Evolutionary conservation across 1,284 basidiomycete genomes (phyloP).

Genomic region (Pisolithus thermaeus): DNA sequence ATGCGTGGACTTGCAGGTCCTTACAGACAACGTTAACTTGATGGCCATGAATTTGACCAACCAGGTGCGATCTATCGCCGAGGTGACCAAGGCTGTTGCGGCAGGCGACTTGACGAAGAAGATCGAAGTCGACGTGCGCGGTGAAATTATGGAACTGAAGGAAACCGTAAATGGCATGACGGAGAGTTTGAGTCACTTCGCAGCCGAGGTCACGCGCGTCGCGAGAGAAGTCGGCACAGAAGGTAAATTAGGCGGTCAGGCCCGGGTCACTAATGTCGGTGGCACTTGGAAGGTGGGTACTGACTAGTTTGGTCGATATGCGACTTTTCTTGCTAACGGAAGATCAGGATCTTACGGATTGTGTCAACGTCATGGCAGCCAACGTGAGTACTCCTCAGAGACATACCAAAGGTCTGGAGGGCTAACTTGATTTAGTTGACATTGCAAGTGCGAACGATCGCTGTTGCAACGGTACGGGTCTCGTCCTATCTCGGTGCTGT

Average conservation of each 20-base stretch:
- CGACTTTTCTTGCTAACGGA: background rate
- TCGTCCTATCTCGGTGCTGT: background rate
- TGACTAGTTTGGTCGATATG: conserved; percentile 13
- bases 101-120: conserved; percentile 87
- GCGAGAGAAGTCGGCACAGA: conserved; percentile 91
- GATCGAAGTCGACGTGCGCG: conserved; percentile 84
- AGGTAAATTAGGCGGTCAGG: conserved; percentile 83
- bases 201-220: conserved; percentile 83
- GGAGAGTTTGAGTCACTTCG: conserved; percentile 80
- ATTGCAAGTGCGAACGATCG: conserved; percentile 92
- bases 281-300: conserved; percentile 87
- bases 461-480: conserved; percentile 70
- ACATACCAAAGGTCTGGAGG: background rate
- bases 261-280: conserved; percentile 84
- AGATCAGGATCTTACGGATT: conserved; percentile 79
- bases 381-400: conserved; percentile 48
- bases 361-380: conserved; percentile 85
- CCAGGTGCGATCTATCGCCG: conserved; percentile 85
- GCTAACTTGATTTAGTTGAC: conserved; percentile 58
- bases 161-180: conserved; percentile 93
- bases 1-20: conserved; percentile 37
- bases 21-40: conserved; percentile 77
- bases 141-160: conserved; percentile 86
- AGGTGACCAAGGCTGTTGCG: conserved; percentile 87
- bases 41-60: conserved; percentile 93